These are phyloP conservation scores for Lentinus brumalis DNA, from an alignment of 768 basidiomycete genomes.

Conservation along the genomic window DNA sequence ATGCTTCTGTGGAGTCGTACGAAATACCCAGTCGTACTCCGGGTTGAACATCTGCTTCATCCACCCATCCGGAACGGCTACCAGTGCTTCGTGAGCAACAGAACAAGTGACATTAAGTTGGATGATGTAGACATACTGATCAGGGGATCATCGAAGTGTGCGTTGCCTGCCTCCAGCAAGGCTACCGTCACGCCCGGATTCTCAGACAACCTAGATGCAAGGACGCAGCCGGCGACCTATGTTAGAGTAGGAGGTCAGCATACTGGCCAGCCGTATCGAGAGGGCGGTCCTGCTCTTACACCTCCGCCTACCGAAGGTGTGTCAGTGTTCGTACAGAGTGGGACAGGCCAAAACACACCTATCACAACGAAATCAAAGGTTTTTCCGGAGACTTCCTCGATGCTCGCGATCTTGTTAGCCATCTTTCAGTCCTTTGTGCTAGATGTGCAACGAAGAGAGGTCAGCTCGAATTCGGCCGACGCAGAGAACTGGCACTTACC, in stretches of 20 bases:
- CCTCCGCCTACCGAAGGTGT: background rate
- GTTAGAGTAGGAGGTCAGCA: background rate
- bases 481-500: too few species aligned
- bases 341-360: slow-evolving; percentile 1
- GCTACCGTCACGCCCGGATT: slow-evolving; percentile 37
- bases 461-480: too few species aligned
- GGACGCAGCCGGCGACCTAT: slow-evolving; percentile 39
- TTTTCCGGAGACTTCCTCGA: slow-evolving; percentile 17
- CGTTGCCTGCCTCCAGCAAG: slow-evolving; percentile 36
- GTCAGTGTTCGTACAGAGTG: background rate
- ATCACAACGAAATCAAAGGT: slow-evolving; percentile 27
- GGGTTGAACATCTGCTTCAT: slow-evolving; percentile 11
- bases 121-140: slow-evolving; percentile 1
- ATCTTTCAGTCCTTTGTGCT: background rate
- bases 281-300: background rate
- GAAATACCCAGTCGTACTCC: slow-evolving; percentile 23
- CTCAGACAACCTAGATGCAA: slow-evolving; percentile 41
- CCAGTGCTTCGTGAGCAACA: background rate
- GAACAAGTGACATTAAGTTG: background rate
- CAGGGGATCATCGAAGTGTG: slow-evolving; percentile 9
- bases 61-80: slow-evolving; percentile 5
- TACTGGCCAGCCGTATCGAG: background rate
- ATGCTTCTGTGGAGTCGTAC: slow-evolving; percentile 4
- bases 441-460: too few species aligned
- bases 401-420: slow-evolving; percentile 11